A percentile compares a stretch with the other conserved stretches of the same genome.
phyloP scores from a whole-genome alignment of 306 rosid species.

The Vigna trinervia region DNA sequence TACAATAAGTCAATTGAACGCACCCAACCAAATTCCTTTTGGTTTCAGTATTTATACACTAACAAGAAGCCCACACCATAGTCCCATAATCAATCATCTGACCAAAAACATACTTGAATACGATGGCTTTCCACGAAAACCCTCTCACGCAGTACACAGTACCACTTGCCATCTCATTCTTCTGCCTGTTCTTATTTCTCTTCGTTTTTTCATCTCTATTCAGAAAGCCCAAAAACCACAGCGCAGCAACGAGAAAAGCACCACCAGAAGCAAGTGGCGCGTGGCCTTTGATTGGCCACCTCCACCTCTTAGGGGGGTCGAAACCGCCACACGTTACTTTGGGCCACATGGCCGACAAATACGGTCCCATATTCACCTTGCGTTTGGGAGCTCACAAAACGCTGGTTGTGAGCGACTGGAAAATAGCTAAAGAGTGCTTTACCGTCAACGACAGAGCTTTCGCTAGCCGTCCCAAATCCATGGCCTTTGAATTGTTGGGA shows the following conservation, averaged over 20 bases:
- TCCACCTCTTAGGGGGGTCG: conserved; percentile 38
- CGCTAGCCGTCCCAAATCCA: conserved; percentile 41
- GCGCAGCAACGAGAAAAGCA: neutral
- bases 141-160: neutral
- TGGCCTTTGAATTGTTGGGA: conserved; percentile 45
- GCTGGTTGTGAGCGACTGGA: conserved; percentile 36
- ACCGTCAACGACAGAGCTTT: conserved; percentile 41
- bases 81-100: neutral
- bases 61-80: neutral
- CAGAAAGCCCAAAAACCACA: neutral
- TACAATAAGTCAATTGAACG: too few relatives aligned
- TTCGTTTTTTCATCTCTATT: neutral
- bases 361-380: conserved; percentile 42
- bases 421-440: conserved; percentile 52
- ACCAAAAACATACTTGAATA: too few relatives aligned
- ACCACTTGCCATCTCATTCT: neutral
- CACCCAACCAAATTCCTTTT: too few relatives aligned
- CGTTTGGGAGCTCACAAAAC: conserved; percentile 34
- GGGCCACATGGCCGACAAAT: conserved; percentile 40
- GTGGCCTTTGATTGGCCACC: conserved; percentile 56
- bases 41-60: too few relatives aligned
- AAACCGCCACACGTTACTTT: conserved; percentile 13
- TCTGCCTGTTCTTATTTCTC: neutral
- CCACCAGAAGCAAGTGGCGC: conserved; percentile 50
- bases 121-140: neutral